phyloP scores from a whole-genome alignment of 345 rosid species.

The Fremontodendron californicum region DNA sequence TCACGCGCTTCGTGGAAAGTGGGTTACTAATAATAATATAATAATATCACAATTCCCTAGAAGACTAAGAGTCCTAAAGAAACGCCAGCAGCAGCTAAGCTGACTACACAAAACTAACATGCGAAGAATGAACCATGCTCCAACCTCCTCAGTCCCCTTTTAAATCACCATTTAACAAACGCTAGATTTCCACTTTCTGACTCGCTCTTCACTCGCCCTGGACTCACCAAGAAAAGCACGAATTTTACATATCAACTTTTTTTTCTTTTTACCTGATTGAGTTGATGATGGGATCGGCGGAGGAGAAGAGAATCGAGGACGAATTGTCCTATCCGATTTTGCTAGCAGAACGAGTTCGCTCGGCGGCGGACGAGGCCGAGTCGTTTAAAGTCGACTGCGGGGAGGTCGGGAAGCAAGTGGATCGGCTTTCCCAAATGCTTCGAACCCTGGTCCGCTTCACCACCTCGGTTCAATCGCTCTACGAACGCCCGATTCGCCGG shows the following conservation, averaged over 20 bases:
- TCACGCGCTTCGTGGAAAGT: neutral
- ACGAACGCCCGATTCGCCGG: slow-evolving; percentile 81
- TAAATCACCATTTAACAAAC: too few species aligned
- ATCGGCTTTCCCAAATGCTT: slow-evolving; percentile 61
- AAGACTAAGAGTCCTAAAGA: neutral
- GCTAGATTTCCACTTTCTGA: neutral
- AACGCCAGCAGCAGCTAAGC: neutral
- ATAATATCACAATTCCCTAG: neutral
- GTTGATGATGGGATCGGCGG: slow-evolving; percentile 23
- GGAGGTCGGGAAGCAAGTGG: slow-evolving; percentile 53
- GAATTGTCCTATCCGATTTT: slow-evolving; percentile 45
- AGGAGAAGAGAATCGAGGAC: slow-evolving; percentile 54
- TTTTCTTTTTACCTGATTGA: neutral
- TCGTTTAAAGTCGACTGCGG: slow-evolving; percentile 55
- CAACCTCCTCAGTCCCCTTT: too few species aligned
- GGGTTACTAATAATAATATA: neutral
- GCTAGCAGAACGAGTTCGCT: slow-evolving; percentile 55
- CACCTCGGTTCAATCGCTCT: slow-evolving; percentile 38
- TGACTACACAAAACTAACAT: too few species aligned
- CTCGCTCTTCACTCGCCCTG: neutral
- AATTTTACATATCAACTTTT: too few species aligned
- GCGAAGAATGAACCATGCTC: too few species aligned
- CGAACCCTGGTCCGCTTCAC: slow-evolving; percentile 51
- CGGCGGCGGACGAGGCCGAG: slow-evolving; percentile 54
- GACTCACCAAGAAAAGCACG: neutral